phyloP scores from a whole-genome alignment of 169 alveolate species.

The Cyclospora cayetanensis region DNA sequence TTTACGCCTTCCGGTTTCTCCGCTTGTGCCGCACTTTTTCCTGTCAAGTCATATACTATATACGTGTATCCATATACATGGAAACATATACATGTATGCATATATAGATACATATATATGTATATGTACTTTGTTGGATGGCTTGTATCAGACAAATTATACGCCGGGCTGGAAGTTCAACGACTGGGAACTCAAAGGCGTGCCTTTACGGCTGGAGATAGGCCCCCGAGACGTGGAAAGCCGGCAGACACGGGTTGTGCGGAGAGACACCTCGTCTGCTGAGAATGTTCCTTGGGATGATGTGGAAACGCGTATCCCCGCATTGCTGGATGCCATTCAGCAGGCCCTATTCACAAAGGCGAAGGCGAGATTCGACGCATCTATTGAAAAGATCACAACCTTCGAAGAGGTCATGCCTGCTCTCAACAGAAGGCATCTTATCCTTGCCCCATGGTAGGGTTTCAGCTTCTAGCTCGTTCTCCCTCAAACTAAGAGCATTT shows the following conservation, averaged over 20 bases:
- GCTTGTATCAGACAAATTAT: constrained; percentile 88
- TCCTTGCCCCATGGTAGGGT: constrained; percentile 91
- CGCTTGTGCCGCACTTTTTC: background rate
- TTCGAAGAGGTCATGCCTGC: constrained; percentile 86
- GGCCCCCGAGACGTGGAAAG: constrained; percentile 97
- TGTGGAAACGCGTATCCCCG: constrained; percentile 30
- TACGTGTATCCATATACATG: background rate
- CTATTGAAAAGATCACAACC: constrained; percentile 63
- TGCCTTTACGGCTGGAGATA: constrained; percentile 97
- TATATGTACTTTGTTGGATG: background rate
- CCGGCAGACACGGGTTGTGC: constrained; percentile 79
- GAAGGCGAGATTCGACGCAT: constrained; percentile 54
- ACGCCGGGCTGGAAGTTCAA: constrained; percentile 99
- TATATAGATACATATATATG: background rate
- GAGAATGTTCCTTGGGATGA: constrained; percentile 73
- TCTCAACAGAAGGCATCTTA: constrained; percentile 83
- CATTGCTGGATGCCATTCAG: constrained; percentile 75
- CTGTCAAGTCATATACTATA: background rate
- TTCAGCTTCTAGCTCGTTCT: background rate
- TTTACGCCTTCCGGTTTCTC: no score
- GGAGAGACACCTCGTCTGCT: constrained; percentile 71
- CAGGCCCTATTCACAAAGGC: constrained; percentile 68
- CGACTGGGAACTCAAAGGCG: constrained; percentile 99
- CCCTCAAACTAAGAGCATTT: background rate
- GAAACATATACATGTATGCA: background rate